Evolutionary conservation across 768 basidiomycete species (phyloP).

Genomic region (Tricholoma terreum): DNA sequence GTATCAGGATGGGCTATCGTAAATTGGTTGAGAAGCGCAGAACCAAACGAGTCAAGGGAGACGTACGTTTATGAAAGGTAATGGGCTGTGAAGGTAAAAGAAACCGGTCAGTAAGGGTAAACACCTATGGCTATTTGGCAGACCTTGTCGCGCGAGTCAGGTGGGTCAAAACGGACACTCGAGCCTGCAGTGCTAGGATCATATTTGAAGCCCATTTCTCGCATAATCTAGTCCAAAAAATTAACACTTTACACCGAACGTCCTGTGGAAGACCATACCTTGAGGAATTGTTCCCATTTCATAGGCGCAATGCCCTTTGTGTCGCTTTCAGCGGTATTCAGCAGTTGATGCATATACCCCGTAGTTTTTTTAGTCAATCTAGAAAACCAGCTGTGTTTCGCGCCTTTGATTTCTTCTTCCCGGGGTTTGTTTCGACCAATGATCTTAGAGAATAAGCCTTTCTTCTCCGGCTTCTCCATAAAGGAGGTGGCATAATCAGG

Average conservation of each 20-base stretch:
- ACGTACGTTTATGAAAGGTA: conserved; percentile 72
- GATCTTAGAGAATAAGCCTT: conserved; percentile 53
- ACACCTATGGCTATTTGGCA: conserved; percentile 9
- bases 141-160: conserved; percentile 43
- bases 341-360: conserved; percentile 60
- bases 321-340: conserved; percentile 54
- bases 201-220: conserved; percentile 72
- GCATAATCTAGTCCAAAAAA: conserved; percentile 54
- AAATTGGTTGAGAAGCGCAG: conserved; percentile 2
- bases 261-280: conserved; percentile 38
- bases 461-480: conserved; percentile 33
- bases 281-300: conserved; percentile 80
- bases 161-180: conserved; percentile 80
- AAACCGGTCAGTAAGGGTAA: background rate
- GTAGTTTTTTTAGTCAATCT: conserved; percentile 58
- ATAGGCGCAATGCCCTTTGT: conserved; percentile 54
- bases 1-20: conserved; percentile 69
- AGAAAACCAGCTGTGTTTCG: conserved; percentile 53
- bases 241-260: background rate
- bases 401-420: conserved; percentile 39
- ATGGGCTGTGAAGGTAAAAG: conserved; percentile 47
- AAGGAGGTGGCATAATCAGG: conserved; percentile 55
- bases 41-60: background rate
- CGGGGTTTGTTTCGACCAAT: conserved; percentile 31
- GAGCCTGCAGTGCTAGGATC: conserved; percentile 78